Evolutionary conservation across 1,284 basidiomycete species (phyloP), one percentile per base, ranked within the genome.

Genomic region (Marasmius tenuissimus): DNA sequence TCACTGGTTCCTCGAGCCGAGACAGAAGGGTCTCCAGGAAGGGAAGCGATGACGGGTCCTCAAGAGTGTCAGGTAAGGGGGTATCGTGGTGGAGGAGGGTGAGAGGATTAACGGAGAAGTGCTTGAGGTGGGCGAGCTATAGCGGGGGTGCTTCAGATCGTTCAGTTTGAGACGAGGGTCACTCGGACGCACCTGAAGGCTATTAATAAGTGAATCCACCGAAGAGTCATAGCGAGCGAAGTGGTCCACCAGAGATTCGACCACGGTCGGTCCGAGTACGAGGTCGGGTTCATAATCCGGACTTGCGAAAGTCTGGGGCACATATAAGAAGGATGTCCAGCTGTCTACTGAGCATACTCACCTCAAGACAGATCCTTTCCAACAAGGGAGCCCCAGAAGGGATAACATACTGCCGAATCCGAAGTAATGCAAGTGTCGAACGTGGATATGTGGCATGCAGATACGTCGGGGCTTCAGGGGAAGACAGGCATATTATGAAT

Each of bases 71-170:
- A 38, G 11, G 58, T 6, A 55, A 64, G 42, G 65, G 74, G 53
- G 72, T 81, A 3, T 66, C 66, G 37, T 71, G 70, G 14, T 75
- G 67, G 37, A 91, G 75, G 12, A 80, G 57, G 1, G 82, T 79
- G 8, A 90, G 71, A 0, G 86, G 84, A 34, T 88, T 83, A 22
- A 67, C 62, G 16, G 81, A 76, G 64, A 89, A 91, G 69, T 92
- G 90, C 62, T 88, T 88, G 69, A 92, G 72, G 66, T 88, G 76
- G 0, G 79, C 76, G 4, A 92, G 73, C 88, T 91, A 63, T 45
- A 58, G 42, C 12, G 27, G 50, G 9, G 4, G 40, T 27, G 52
- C 3, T 54, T 27, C 16, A 48, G 42, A 35, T 37, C 53, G 20
- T 12, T 22, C 16, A 51, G 16, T 1, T 34, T n/a, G 48, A 16